Percentiles rank a stretch among this genome's conserved stretches.
Evolutionary conservation across 169 alveolate species (phyloP).

Genomic region (Eimeria praecox): DNA sequence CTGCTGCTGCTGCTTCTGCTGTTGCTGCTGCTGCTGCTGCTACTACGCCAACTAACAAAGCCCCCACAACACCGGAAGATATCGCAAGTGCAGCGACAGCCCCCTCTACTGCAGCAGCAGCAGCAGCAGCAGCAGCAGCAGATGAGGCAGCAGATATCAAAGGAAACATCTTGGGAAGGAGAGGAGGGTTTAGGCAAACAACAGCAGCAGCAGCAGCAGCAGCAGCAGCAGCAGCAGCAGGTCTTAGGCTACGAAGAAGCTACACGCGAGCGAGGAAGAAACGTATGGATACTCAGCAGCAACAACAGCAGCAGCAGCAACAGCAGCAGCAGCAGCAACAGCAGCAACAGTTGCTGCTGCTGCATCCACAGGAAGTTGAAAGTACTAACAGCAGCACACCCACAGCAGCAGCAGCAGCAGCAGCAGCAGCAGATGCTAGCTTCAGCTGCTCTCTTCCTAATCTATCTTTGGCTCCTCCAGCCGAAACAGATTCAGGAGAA

Average conservation of each 20-base stretch:
- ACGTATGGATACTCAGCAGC: conserved; percentile 22
- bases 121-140: neutral
- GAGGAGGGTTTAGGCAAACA: conserved; percentile 22
- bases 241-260: neutral
- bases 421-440: conserved; percentile 11
- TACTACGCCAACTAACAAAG: neutral
- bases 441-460: conserved; percentile 3
- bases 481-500: neutral
- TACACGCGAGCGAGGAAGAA: neutral
- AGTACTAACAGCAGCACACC: conserved; percentile 32
- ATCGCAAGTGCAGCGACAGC: neutral
- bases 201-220: no score
- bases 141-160: conserved; percentile 1
- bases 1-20: neutral
- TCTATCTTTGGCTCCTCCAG: neutral
- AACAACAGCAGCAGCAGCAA: conserved; percentile 13
- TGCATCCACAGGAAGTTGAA: neutral
- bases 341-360: neutral
- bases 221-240: no score
- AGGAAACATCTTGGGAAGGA: neutral
- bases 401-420: conserved; percentile 40
- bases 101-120: neutral
- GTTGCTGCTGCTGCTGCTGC: neutral
- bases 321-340: neutral
- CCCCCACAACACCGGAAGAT: neutral